Evolutionary conservation across 805 yeast genomes (phyloP).

Genomic region (Diddensiella santjacobensis): DNA sequence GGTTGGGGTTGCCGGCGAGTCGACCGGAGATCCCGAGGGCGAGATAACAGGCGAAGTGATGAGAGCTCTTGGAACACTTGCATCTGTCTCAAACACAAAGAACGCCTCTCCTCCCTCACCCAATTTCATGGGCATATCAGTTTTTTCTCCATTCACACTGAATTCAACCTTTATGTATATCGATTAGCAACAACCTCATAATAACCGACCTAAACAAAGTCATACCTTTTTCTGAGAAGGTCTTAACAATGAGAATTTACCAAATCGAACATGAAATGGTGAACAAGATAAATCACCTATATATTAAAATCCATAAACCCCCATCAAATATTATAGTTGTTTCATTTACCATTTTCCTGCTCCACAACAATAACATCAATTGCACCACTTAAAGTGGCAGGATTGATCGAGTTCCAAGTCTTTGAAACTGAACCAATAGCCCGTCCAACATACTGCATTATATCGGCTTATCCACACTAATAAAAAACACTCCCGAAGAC

Average conservation of each 20-base stretch:
- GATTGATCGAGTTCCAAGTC: slow-evolving; percentile 96
- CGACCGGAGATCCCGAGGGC: slow-evolving; percentile 46
- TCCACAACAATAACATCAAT: slow-evolving; percentile 94
- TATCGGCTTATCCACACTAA: too few species aligned
- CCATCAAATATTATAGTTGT: neutral
- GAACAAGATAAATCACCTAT: slow-evolving; percentile 71
- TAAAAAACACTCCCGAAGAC: too few species aligned
- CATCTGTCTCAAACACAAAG: slow-evolving; percentile 85
- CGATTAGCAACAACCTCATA: slow-evolving; percentile 1
- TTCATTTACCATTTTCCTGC: slow-evolving; percentile 61
- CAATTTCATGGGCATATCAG: slow-evolving; percentile 89
- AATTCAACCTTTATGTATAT: slow-evolving; percentile 57
- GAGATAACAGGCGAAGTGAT: slow-evolving; percentile 86
- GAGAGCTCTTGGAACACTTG: slow-evolving; percentile 66
- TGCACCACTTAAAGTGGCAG: slow-evolving; percentile 94
- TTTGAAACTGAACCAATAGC: slow-evolving; percentile 93
- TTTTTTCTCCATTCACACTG: slow-evolving; percentile 73
- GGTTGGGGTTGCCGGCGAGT: slow-evolving; percentile 24
- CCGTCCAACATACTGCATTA: slow-evolving; percentile 94
- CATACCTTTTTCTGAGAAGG: slow-evolving; percentile 83
- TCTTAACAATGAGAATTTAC: slow-evolving; percentile 84
- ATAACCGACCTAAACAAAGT: too few species aligned
- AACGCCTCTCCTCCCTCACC: slow-evolving; percentile 98
- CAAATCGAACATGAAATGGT: slow-evolving; percentile 95
- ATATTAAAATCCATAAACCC: neutral